Evolutionary conservation across 495 filamentous ascomycete genomes (phyloP).

Genomic region (Talaromyces nanjingensis): DNA sequence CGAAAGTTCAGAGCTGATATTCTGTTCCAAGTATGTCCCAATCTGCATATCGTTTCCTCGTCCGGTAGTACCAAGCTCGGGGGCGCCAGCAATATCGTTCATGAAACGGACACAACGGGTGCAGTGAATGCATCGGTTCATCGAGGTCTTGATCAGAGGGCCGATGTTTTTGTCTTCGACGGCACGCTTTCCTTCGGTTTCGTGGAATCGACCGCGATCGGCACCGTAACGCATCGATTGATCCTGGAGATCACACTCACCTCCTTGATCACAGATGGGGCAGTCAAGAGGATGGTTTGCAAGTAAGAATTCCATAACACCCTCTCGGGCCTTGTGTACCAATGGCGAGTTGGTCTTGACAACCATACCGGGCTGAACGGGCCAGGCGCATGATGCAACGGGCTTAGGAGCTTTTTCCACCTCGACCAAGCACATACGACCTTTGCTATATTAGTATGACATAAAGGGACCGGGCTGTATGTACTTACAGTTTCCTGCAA

Average conservation of each 20-base stretch:
- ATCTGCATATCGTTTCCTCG: constrained; percentile 97
- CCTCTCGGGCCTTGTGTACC: constrained; percentile 93
- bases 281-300: constrained; percentile 98
- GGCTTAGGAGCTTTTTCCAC: constrained; percentile 94
- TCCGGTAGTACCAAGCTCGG: constrained; percentile 87
- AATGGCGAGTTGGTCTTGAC: constrained; percentile 96
- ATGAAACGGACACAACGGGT: constrained; percentile 96
- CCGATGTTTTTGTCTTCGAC: constrained; percentile 99
- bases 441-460: constrained; percentile 16
- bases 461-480: not conserved
- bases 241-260: constrained; percentile 97
- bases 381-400: constrained; percentile 97
- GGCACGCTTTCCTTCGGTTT: constrained; percentile 87
- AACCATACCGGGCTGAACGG: constrained; percentile 96
- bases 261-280: constrained; percentile 96
- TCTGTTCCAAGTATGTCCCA: constrained; percentile 91
- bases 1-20: constrained; percentile 87
- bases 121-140: constrained; percentile 99
- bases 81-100: constrained; percentile 93
- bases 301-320: constrained; percentile 97
- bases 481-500: constrained; percentile 86
- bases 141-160: constrained; percentile 98
- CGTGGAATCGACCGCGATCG: constrained; percentile 94
- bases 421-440: constrained; percentile 97
- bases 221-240: constrained; percentile 98